Conservation (phyloP, 1,284 basidiomycete genomes). For the Ustilago trichophora region DNA sequence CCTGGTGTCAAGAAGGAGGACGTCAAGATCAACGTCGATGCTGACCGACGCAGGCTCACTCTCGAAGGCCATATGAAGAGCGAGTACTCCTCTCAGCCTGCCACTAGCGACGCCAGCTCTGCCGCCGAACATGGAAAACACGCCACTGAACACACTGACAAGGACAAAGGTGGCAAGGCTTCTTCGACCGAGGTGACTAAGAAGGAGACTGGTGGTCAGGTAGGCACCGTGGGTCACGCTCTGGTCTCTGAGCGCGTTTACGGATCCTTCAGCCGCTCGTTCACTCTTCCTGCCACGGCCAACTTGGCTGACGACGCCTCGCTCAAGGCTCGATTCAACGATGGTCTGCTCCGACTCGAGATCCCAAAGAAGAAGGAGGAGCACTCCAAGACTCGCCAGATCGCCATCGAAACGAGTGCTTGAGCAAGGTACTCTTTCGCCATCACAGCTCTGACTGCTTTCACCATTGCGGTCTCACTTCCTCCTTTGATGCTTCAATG, state of each 20-base stretch:
- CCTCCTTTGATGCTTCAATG: too few relatives aligned
- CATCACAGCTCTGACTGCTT: too few relatives aligned
- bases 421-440: too few relatives aligned
- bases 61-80: conserved; percentile 46
- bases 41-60: conserved; percentile 43
- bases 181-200: conserved; percentile 36
- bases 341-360: conserved; percentile 52
- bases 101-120: neutral
- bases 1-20: conserved; percentile 54
- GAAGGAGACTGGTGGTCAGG: conserved; percentile 20
- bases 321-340: conserved; percentile 51
- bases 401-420: conserved; percentile 32
- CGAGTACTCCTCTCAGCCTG: conserved; percentile 34
- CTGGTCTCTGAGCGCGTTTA: conserved; percentile 50
- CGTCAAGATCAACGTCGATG: conserved; percentile 48
- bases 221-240: conserved; percentile 28
- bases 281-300: conserved; percentile 45
- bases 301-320: conserved; percentile 31
- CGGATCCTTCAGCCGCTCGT: conserved; percentile 52
- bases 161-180: conserved; percentile 3
- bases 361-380: conserved; percentile 52
- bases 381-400: conserved; percentile 48
- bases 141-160: neutral
- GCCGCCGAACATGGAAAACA: neutral
- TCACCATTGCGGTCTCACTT: too few relatives aligned